Evolutionary conservation across 2,329 filamentous ascomycete species (phyloP), one percentile per base, ranked within the genome.

Genomic region (Fusarium protoensiforme): DNA sequence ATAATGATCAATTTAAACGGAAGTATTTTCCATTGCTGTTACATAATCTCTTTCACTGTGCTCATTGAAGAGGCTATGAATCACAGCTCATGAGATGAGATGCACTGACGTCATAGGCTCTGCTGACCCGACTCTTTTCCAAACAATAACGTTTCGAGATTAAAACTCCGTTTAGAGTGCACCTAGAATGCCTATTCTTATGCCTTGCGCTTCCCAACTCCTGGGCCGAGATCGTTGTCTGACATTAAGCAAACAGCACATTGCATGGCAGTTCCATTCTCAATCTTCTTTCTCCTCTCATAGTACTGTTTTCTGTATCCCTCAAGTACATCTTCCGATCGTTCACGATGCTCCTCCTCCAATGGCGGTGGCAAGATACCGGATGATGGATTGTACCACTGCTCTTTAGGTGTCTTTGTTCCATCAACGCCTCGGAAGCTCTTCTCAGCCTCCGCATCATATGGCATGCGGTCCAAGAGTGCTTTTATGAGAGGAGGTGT

Each of bases 371-470:
- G 65, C 11, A 69, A 27, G 0, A 39, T 59, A 10, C 43, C 67
- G 1, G 53, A 31, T 4, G 18, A 16, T 9, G 65, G 67, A 22
- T 64, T 48, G 2, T 54, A 56, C 65, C 65, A 68, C 24, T 64
- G 31, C 2, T 60, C 59, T 22, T 64, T 59, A 4, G 65, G 65
- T 1, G 27, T 78, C 11, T 83, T 84, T 78, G 82, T 80, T 80
- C 61, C 77, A 33, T 77, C 70, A 16, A 74, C 57, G 4, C 70
- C 75, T 7, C 68, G 61, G 8, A 64, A 73, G 1, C 6, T 20
- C 16, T 51, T 43, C 20, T 67, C 66, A 9, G 20, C 1, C 39
- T 72, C 57, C n/a, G 51, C 48, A 6, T 59, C 53, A 22, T 64
- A 73, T 1, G 68, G 68, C 2, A 65, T 18, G 2, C 65, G 66